phyloP scores from a whole-genome alignment of 345 rosid species.

The Pelargonium nanum region DNA sequence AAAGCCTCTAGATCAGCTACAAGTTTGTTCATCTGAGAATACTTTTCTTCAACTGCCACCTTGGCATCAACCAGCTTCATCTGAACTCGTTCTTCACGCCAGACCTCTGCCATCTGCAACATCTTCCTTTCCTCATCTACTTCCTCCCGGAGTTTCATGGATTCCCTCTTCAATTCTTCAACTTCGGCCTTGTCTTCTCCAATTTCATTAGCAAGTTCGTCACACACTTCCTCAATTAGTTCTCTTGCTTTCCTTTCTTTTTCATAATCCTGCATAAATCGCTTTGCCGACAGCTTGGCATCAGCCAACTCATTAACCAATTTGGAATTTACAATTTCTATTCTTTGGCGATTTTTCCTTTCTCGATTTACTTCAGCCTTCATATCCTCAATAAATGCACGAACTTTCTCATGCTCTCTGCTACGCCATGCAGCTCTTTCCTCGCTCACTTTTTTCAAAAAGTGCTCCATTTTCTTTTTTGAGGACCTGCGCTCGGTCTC shows the following conservation, averaged over 20 bases:
- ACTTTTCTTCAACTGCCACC: conserved; percentile 41
- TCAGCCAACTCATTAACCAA: conserved; percentile 74
- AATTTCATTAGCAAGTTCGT: conserved; percentile 80
- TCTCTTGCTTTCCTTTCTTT: conserved; percentile 67
- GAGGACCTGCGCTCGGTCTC: conserved; percentile 61
- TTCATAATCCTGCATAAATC: conserved; percentile 49
- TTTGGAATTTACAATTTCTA: conserved; percentile 59
- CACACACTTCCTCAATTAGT: conserved; percentile 78
- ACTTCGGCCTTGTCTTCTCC: conserved; percentile 74
- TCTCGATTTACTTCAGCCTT: conserved; percentile 57
- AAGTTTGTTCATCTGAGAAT: conserved; percentile 55
- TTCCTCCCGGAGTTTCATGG: conserved; percentile 54
- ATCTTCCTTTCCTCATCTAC: conserved; percentile 79
- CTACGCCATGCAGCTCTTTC: conserved; percentile 75
- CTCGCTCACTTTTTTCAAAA: conserved; percentile 72
- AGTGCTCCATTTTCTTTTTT: conserved; percentile 75
- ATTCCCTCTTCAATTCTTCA: conserved; percentile 57
- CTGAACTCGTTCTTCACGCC: conserved; percentile 96
- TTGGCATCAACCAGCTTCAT: conserved; percentile 87
- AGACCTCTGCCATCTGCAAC: conserved; percentile 96
- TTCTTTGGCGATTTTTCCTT: conserved; percentile 57
- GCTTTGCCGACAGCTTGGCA: conserved; percentile 50
- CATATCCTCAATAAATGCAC: conserved; percentile 55
- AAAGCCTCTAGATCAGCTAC: conserved; percentile 50
- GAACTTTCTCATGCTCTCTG: conserved; percentile 77